Base-by-base conservation (phyloP, 2,329 filamentous ascomycete species). In the Fulvia fulva region DNA sequence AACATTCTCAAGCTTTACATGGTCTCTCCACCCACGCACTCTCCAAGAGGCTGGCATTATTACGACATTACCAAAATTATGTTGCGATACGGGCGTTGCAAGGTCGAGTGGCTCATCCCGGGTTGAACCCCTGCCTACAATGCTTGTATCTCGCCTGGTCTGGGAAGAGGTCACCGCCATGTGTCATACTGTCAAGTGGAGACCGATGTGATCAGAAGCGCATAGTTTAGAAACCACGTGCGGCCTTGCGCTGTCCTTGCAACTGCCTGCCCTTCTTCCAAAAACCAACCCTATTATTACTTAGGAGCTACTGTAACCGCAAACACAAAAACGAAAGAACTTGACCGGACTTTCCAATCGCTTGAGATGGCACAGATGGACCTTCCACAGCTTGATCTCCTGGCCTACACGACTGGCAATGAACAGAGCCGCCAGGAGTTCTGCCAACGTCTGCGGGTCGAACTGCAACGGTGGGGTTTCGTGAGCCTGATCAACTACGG, bases 401-500 rank as follows among this genome's bases (percentile, higher is more conserved):
- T 21, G 25, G 16, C 25, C 12, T 60, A 57, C 34, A 60, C 55
- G 16, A 25, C n/a, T n/a, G 55, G 55, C 23, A 47, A 37, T 23
- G 25, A 21, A 14, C 14, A 46, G 12, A 41, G 51, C 16, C 58
- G 58, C 34, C 21, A 54, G 32, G 9, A n/a, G 5, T 57, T 60
- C 45, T 57, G 54, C 32, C 8, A 26, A 5, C 26, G 57, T 26
- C 55, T 60, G 11, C 49, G 32, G 14, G n/a, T 23, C 4, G 50
- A 49, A 23, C 26, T 57, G 32, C 58, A 57, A 26, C 54, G 58
- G 16, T 60, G 58, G 58, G 58, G 58, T 16, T 61, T 61, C 51
- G 44, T 58, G 11, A 51, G 34, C 34, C 51, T 61, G 16, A 30
- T 55, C 51, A 58, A 61, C 25, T 58, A 61, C 41, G 58, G 58